Evolutionary conservation across 2,329 filamentous ascomycete genomes (phyloP).

Genomic region (Zymoseptoria tritici): DNA sequence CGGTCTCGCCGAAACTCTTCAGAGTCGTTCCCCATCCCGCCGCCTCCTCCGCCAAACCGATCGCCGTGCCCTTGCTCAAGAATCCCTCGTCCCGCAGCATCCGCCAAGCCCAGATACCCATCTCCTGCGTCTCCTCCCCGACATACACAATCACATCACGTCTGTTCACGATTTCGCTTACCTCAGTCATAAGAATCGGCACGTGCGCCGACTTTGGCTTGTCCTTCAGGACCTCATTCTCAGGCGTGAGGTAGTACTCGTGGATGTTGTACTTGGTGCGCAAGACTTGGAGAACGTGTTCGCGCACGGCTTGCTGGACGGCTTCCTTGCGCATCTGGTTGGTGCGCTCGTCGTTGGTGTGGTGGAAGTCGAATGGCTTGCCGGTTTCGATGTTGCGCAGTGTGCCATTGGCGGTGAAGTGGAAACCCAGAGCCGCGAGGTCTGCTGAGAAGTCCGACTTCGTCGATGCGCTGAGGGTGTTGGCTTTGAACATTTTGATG

Average conservation of each 20-base stretch:
- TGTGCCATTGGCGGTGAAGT: conserved; percentile 15
- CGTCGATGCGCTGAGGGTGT: conserved; percentile 53
- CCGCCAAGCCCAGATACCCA: conserved; percentile 68
- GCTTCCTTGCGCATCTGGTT: conserved; percentile 64
- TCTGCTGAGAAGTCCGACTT: conserved; percentile 61
- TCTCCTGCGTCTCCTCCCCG: conserved; percentile 62
- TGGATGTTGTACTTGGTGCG: conserved; percentile 13
- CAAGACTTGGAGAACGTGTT: conserved; percentile 12
- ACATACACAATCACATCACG: conserved; percentile 63
- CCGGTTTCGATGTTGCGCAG: conserved; percentile 39
- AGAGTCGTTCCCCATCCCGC: conserved; percentile 9
- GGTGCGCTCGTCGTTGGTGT: conserved; percentile 65
- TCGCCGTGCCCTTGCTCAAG: conserved; percentile 61
- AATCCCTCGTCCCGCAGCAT: conserved; percentile 56
- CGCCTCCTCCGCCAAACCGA: conserved; percentile 53
- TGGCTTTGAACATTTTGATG: neutral
- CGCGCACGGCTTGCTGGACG: conserved; percentile 48
- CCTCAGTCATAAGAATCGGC: conserved; percentile 57
- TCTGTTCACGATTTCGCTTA: conserved; percentile 45
- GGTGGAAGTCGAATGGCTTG: conserved; percentile 65
- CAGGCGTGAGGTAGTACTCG: conserved; percentile 21
- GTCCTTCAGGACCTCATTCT: neutral
- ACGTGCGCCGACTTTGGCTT: conserved; percentile 49
- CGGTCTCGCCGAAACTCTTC: neutral
- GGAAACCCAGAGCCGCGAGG: conserved; percentile 64